Evolutionary conservation across 257 asterid genomes (phyloP), one percentile per base, ranked within the genome.

Genomic region (Osmanthus fragrans): DNA sequence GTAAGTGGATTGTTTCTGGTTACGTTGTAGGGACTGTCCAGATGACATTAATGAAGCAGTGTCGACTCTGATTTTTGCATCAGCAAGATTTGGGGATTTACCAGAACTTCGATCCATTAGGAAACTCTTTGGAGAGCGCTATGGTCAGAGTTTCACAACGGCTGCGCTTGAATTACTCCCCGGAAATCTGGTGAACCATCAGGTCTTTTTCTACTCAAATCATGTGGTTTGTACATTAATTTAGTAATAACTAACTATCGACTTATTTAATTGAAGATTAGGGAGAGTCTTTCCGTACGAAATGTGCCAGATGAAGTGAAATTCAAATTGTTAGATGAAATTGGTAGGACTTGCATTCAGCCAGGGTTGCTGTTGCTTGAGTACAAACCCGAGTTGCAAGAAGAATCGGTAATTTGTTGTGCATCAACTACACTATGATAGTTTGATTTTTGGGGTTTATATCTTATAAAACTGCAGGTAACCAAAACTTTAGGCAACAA

Each of bases 11-110:
- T 58, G 19, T 58, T 56, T 71, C 4, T 6, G 51, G 16, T 60
- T 45, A 45, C 49, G 15, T 13, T 45, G 6, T 45, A 94, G 97
- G 90, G 94, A 92, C 81, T 91, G 94, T 73, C 95, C 97, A 0
- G 80, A 86, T 78, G 97, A 92, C 18, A 94, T 92, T 15, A 89
- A 80, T 25, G 96, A 91, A 80, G 97, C 94, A 73, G 80, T 76
- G 13, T 90, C 97, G 16, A 89, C 90, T 80, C 86, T 94, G 25
- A 84, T 94, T 77, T 94, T 86, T 82, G 87, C 94, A 42, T 94
- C 99, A 4, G 90, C 97, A 10, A 88, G 97, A 80, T 85, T 92
- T 21, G 97, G 95, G 0, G 92, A 94, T 15, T 47, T 94, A 37
- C 97, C 97, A 0, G 99, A 94, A 88, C 95, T 94, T 29, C 78